Evolutionary conservation across 2,329 filamentous ascomycete genomes (phyloP).

Genomic region (Neofusicoccum umdonicola): DNA sequence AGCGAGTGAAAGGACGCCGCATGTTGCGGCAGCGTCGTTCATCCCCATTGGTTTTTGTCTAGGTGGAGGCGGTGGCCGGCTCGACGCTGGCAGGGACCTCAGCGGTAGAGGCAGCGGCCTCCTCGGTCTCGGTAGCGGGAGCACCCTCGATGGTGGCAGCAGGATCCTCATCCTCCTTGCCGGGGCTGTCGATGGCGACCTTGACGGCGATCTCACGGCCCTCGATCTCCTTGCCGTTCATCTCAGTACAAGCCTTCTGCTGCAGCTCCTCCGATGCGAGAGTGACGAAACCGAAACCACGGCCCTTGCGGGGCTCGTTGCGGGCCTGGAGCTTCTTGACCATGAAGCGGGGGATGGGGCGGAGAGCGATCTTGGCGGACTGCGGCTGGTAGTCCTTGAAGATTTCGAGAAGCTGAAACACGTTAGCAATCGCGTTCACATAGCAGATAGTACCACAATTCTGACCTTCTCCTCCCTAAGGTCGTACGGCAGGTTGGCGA

Average conservation of each 20-base stretch:
- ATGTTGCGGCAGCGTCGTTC: background rate
- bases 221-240: conserved; percentile 99
- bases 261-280: conserved; percentile 93
- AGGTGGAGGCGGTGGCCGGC: conserved; percentile 18
- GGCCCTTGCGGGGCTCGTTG: conserved; percentile 96
- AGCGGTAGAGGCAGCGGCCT: conserved; percentile 18
- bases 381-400: conserved; percentile 89
- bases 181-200: conserved; percentile 98
- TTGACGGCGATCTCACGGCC: conserved; percentile 99
- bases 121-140: conserved; percentile 34
- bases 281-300: conserved; percentile 97
- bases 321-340: conserved; percentile 99
- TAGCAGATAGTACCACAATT: conserved; percentile 16
- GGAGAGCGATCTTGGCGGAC: conserved; percentile 97
- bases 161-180: conserved; percentile 86
- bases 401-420: conserved; percentile 84
- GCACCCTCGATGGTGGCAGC: conserved; percentile 46
- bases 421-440: conserved; percentile 20
- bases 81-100: conserved; percentile 17
- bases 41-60: background rate
- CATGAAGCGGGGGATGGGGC: conserved; percentile 99
- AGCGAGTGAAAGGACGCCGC: conserved; percentile 8
- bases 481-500: conserved; percentile 98
- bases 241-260: conserved; percentile 94
- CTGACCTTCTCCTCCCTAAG: conserved; percentile 93